Conservation (phyloP, 2,329 filamentous ascomycete species). For the Mariannaea sp. region DNA sequence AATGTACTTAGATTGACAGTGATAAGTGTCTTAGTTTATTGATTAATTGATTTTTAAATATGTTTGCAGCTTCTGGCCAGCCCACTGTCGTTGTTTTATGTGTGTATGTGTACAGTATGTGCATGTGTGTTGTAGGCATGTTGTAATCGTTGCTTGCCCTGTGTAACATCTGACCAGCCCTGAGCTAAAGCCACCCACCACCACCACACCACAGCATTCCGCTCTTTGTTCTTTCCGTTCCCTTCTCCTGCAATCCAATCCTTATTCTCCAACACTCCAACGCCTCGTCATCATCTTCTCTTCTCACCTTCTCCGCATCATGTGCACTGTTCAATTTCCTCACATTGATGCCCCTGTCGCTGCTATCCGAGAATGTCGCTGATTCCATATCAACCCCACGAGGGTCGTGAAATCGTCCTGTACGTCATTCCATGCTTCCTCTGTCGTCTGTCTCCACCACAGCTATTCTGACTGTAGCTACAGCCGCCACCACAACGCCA, state of each 20-base stretch:
- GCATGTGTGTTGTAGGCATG: too few relatives aligned
- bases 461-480: conserved; percentile 16
- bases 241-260: conserved; percentile 7
- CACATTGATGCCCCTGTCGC: conserved; percentile 25
- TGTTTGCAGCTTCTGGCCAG: too few relatives aligned
- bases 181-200: background rate
- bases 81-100: too few relatives aligned
- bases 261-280: background rate
- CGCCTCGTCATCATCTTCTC: background rate
- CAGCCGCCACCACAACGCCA: conserved; percentile 89
- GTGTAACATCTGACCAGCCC: conserved; percentile 3
- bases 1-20: too few relatives aligned
- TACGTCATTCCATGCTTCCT: conserved; percentile 55
- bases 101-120: too few relatives aligned
- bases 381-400: conserved; percentile 74
- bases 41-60: too few relatives aligned
- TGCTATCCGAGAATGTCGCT: conserved; percentile 60
- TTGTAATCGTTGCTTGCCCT: too few relatives aligned
- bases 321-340: conserved; percentile 32
- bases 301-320: conserved; percentile 16
- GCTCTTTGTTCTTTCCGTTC: background rate
- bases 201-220: too few relatives aligned
- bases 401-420: conserved; percentile 80
- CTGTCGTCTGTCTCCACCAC: conserved; percentile 3
- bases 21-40: too few relatives aligned